A percentile compares a stretch with the other conserved stretches of the same genome.
These are phyloP conservation scores for Albatrellus ellisii DNA, from an alignment of 768 basidiomycete genomes.

Conservation along the genomic window DNA sequence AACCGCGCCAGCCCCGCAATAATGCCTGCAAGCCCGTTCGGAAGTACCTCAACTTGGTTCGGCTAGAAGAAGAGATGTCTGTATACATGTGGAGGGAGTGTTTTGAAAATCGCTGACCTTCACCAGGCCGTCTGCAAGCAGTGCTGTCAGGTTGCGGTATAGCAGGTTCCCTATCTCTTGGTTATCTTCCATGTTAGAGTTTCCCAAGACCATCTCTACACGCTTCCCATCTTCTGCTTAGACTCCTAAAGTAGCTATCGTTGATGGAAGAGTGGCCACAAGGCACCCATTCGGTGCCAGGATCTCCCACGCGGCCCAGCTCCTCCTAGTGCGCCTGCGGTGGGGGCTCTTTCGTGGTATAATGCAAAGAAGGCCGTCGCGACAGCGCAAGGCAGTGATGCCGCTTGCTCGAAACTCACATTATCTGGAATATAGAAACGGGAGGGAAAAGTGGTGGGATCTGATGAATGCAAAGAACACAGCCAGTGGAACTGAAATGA, in stretches of 20 bases:
- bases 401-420: slow-evolving; percentile 33
- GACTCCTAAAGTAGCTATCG: neutral
- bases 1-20: slow-evolving; percentile 10
- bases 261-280: slow-evolving; percentile 2
- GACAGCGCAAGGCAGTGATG: slow-evolving; percentile 36
- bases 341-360: slow-evolving; percentile 23
- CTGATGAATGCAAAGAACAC: neutral
- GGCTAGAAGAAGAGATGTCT: slow-evolving; percentile 8
- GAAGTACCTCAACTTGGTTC: slow-evolving; percentile 13
- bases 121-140: slow-evolving; percentile 5
- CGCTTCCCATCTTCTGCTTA: slow-evolving; percentile 1
- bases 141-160: slow-evolving; percentile 1
- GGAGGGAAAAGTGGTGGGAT: no score
- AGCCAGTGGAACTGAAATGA: neutral
- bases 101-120: slow-evolving; percentile 2
- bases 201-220: neutral
- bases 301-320: slow-evolving; percentile 17
- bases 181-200: neutral
- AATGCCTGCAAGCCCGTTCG: slow-evolving; percentile 15
- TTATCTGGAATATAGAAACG: slow-evolving; percentile 29
- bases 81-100: neutral
- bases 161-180: slow-evolving; percentile 2
- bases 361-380: slow-evolving; percentile 37
- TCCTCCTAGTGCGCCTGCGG: no score
- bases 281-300: slow-evolving; percentile 10